phyloP scores from a whole-genome alignment of 495 filamentous ascomycete genomes.

The Lepidopterella palustris region DNA sequence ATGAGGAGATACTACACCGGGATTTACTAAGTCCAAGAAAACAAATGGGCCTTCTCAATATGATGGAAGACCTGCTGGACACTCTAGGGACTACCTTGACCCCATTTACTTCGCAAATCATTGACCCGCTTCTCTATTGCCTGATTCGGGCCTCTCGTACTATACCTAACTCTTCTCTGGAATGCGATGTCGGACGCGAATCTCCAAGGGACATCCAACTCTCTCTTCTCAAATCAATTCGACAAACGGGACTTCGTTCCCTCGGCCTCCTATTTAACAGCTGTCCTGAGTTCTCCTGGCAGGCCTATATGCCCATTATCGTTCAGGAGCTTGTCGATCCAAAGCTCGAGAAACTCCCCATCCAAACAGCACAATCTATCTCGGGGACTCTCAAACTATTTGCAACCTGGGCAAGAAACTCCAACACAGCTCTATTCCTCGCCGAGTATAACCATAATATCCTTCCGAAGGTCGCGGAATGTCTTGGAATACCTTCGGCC shows the following conservation, averaged over 20 bases:
- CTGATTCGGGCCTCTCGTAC: constrained; percentile 61
- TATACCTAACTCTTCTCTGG: constrained; percentile 11
- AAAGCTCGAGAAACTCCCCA: constrained; percentile 69
- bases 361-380: constrained; percentile 81
- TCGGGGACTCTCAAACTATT: constrained; percentile 78
- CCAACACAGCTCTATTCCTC: constrained; percentile 61
- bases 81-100: constrained; percentile 65
- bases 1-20: constrained; percentile 45
- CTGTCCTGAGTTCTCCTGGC: constrained; percentile 60
- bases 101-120: constrained; percentile 54
- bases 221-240: constrained; percentile 60
- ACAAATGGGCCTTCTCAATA: constrained; percentile 81
- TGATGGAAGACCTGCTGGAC: constrained; percentile 81
- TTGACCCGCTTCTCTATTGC: constrained; percentile 73
- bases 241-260: constrained; percentile 70
- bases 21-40: constrained; percentile 60
- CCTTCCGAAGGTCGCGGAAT: constrained; percentile 62
- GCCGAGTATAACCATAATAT: constrained; percentile 55
- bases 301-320: constrained; percentile 59
- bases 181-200: constrained; percentile 42
- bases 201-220: constrained; percentile 10
- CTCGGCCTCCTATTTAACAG: constrained; percentile 68
- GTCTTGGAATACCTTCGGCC: constrained; percentile 62
- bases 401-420: constrained; percentile 65
- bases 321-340: constrained; percentile 68